Percentiles rank a stretch among this genome's conserved stretches.
Conservation (phyloP, 768 basidiomycete species). For the Xanthoconium purpureum region DNA sequence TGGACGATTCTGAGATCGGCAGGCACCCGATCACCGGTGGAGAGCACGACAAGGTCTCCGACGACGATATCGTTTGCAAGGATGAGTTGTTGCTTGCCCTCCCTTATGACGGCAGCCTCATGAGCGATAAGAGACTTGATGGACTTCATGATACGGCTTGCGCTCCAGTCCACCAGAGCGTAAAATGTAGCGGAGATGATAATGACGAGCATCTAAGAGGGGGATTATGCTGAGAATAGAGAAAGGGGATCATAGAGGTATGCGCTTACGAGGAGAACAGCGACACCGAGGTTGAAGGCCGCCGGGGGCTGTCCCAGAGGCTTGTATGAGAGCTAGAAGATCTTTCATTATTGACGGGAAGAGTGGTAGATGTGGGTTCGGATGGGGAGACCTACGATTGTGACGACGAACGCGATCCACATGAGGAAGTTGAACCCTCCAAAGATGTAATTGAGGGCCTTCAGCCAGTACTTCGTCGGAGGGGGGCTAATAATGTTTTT, state of each 20-base stretch:
- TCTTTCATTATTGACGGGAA: slow-evolving; percentile 9
- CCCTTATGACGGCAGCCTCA: slow-evolving; percentile 53
- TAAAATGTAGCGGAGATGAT: slow-evolving; percentile 44
- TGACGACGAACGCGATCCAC: slow-evolving; percentile 52
- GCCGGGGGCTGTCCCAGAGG: slow-evolving; percentile 45
- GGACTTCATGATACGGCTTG: slow-evolving; percentile 49
- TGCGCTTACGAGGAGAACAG: slow-evolving; percentile 43
- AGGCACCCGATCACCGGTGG: slow-evolving; percentile 55
- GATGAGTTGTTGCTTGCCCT: slow-evolving; percentile 45
- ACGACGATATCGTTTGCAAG: slow-evolving; percentile 56
- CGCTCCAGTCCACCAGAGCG: slow-evolving; percentile 49
- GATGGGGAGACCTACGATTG: slow-evolving; percentile 31
- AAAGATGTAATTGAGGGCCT: slow-evolving; percentile 51
- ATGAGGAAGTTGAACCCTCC: slow-evolving; percentile 59
- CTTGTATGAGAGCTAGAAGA: slow-evolving; percentile 47
- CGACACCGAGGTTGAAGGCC: slow-evolving; percentile 49
- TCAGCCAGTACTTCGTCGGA: slow-evolving; percentile 46
- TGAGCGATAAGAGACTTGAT: slow-evolving; percentile 60
- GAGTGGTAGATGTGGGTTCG: not conserved
- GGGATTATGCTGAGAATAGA: slow-evolving; percentile 6
- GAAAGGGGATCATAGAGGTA: slow-evolving; percentile 9
- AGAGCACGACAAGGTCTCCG: slow-evolving; percentile 52
- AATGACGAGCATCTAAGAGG: slow-evolving; percentile 40
- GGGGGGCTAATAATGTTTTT: slow-evolving; percentile 51
- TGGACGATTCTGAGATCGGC: slow-evolving; percentile 57